A percentile compares a stretch with the other conserved stretches of the same genome.
Conservation (phyloP, 257 asterid species). For the Lycium ferocissimum region DNA sequence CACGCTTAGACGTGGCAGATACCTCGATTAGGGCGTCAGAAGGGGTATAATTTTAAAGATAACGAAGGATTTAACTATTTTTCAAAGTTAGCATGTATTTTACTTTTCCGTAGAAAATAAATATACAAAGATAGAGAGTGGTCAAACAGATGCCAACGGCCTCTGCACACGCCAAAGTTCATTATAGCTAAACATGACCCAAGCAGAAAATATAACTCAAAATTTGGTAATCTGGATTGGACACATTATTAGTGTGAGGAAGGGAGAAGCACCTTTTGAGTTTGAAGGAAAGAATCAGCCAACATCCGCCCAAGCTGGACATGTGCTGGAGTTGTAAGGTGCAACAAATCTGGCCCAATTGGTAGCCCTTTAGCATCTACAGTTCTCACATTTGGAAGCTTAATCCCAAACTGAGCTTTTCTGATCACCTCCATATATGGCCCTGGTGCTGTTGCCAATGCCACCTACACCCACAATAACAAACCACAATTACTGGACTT, state of each 20-base stretch:
- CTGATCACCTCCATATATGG: slow-evolving; percentile 40
- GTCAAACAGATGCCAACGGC: no score
- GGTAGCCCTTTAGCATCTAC: slow-evolving; percentile 50
- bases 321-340: slow-evolving; percentile 45
- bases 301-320: slow-evolving; percentile 47
- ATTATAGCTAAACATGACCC: no score
- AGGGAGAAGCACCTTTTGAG: neutral
- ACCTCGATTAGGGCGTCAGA: no score
- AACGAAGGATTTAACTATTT: no score
- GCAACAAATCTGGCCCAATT: slow-evolving; percentile 46
- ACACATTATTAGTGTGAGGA: neutral
- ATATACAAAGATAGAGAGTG: no score
- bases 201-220: neutral
- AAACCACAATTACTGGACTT: neutral
- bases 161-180: no score
- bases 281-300: slow-evolving; percentile 42
- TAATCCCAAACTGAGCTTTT: slow-evolving; percentile 41
- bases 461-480: slow-evolving; percentile 35
- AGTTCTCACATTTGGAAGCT: slow-evolving; percentile 37
- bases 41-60: no score
- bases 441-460: slow-evolving; percentile 47
- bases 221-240: neutral
- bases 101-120: no score
- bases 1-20: no score
- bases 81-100: no score